Evolutionary conservation across 495 filamentous ascomycete species (phyloP).

Genomic region (Tuber calosporum): DNA sequence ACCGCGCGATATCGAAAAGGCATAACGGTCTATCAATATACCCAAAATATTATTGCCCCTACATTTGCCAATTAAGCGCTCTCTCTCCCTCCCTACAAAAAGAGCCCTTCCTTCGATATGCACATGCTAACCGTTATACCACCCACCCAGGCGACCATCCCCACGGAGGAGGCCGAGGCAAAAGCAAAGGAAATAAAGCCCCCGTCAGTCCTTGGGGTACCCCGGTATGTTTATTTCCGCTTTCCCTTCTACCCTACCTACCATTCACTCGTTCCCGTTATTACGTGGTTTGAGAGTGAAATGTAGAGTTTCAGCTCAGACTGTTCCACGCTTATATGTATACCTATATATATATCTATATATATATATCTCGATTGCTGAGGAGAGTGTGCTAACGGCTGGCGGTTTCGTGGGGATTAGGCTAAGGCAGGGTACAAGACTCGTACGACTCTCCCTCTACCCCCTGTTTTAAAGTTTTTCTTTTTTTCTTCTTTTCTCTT

Average conservation of each 20-base stretch:
- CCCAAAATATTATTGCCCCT: background rate
- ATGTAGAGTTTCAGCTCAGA: slow-evolving; percentile 15
- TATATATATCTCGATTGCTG: slow-evolving; percentile 40
- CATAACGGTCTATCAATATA: background rate
- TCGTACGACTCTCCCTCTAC: slow-evolving; percentile 45
- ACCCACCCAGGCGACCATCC: slow-evolving; percentile 66
- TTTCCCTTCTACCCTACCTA: background rate
- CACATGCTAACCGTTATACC: slow-evolving; percentile 39
- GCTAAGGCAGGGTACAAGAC: slow-evolving; percentile 98
- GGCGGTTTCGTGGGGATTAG: slow-evolving; percentile 38
- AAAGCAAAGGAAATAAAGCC: slow-evolving; percentile 94
- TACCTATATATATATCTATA: slow-evolving; percentile 37
- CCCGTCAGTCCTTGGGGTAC: slow-evolving; percentile 94
- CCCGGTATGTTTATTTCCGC: slow-evolving; percentile 59
- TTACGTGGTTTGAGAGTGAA: background rate
- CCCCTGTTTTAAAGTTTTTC: background rate
- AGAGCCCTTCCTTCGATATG: background rate
- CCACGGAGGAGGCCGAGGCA: slow-evolving; percentile 96
- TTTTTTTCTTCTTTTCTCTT: background rate
- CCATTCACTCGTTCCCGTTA: background rate
- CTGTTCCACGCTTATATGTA: slow-evolving; percentile 27
- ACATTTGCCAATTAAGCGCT: background rate
- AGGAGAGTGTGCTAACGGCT: slow-evolving; percentile 25
- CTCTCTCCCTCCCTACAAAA: background rate
- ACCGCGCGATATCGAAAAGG: background rate